phyloP scores from a whole-genome alignment of 2,329 filamentous ascomycete species.

The Sporothrix sp. region DNA sequence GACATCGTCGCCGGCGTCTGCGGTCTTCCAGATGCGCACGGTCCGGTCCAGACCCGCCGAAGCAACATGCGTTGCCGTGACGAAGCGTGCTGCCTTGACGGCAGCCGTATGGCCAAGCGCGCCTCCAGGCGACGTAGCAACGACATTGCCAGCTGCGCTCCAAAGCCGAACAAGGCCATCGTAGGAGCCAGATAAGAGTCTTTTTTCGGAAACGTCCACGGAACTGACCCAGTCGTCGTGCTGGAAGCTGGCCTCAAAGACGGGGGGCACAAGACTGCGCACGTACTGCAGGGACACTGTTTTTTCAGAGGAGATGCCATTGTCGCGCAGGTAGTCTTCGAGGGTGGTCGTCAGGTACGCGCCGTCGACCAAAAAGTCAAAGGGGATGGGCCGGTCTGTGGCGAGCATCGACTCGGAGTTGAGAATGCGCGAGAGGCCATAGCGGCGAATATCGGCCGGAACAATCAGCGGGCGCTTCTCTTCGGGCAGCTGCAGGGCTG shows the following conservation, averaged over 20 bases:
- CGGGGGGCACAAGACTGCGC: slow-evolving; percentile 77
- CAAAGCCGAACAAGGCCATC: slow-evolving; percentile 84
- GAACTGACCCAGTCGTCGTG: slow-evolving; percentile 95
- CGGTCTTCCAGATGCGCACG: slow-evolving; percentile 82
- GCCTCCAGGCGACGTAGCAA: slow-evolving; percentile 62
- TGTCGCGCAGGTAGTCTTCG: slow-evolving; percentile 77
- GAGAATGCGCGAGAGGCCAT: slow-evolving; percentile 60
- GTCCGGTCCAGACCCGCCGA: slow-evolving; percentile 79
- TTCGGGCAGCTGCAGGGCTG: slow-evolving; percentile 48
- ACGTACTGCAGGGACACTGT: slow-evolving; percentile 88
- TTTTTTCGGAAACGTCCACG: slow-evolving; percentile 60
- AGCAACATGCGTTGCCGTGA: slow-evolving; percentile 67
- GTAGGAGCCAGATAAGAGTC: slow-evolving; percentile 86
- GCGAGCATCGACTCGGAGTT: slow-evolving; percentile 64
- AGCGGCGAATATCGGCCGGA: slow-evolving; percentile 57
- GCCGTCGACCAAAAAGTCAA: slow-evolving; percentile 95
- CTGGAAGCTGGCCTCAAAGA: slow-evolving; percentile 84
- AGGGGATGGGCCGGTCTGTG: slow-evolving; percentile 59
- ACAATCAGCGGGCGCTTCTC: slow-evolving; percentile 53
- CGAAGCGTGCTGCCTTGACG: slow-evolving; percentile 74
- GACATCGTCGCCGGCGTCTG: no score
- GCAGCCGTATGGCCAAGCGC: slow-evolving; percentile 63
- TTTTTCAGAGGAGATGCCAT: slow-evolving; percentile 82
- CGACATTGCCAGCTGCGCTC: slow-evolving; percentile 77
- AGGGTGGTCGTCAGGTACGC: slow-evolving; percentile 81